Evolutionary conservation across 1,284 basidiomycete genomes (phyloP), one percentile per base, ranked within the genome.

Genomic region (Calocybe gambosa): DNA sequence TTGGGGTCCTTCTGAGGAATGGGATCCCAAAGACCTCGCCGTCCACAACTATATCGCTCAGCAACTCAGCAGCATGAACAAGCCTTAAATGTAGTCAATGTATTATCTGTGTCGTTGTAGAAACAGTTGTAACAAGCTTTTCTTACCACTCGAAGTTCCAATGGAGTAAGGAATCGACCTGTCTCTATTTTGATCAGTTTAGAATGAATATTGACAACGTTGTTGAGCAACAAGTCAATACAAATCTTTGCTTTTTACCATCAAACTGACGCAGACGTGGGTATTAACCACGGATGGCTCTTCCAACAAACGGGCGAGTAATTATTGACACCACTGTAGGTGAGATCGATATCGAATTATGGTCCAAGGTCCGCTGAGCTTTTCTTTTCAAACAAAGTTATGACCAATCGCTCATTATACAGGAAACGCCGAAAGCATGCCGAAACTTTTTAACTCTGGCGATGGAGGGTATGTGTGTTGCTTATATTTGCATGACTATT

Each of bases 381-480:
- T n/a, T 36, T 28, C 23, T 16, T 3, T 16, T 3, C 6, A 41
- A 37, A 31, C 25, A 26, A 26, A 26, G 26, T 15, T 34, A 9
- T 26, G 19, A 55, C 39, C 29, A 19, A 18, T 39, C 26, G 15
- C 25, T 26, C 5, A 5, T 26, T 26, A n/a, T 23, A 3, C 56
- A 89, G 81, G 93, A 99, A 80, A 82, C 89, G 15, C 95, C 95
- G 0, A 91, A 89, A 69, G 77, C 96, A 62, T 94, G 90, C 60
- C 80, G 93, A 36, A 99, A 98, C 70, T 93, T 95, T 64, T 73
- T 97, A 40, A 82, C 89, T 13, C 73, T 95, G 25, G 81, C 89
- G 0, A 87, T 96, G 78, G 93, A 95, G 73, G 93, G 89, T 88
- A 58, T 55, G 81, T 72, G 44, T 58, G 51, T 58, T 46, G 48